Evolutionary conservation across 306 rosid species (phyloP).

Genomic region (Abrus pulchellus): DNA sequence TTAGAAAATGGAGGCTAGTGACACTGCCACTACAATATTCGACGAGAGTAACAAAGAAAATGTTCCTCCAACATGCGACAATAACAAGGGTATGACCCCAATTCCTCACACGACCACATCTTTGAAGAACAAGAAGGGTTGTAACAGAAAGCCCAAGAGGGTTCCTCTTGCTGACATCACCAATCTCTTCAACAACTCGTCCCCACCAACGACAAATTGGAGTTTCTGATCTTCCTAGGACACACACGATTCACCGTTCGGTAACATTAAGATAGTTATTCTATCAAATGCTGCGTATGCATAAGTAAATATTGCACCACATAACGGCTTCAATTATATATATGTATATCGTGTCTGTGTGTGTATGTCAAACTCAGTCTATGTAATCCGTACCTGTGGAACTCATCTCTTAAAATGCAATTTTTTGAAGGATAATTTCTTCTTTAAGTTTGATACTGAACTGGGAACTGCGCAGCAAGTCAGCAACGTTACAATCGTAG

Average conservation of each 20-base stretch:
- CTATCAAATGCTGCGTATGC: background rate
- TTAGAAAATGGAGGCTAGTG: constrained; percentile 10
- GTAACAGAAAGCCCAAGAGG: background rate
- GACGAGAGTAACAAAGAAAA: constrained; percentile 50
- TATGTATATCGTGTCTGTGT: too few species aligned
- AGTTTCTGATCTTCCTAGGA: constrained; percentile 1
- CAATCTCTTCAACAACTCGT: constrained; percentile 23
- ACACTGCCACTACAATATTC: background rate
- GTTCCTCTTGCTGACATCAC: constrained; percentile 55
- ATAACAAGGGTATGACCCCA: constrained; percentile 21
- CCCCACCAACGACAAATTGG: background rate
- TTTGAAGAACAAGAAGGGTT: background rate
- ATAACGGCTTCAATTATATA: background rate
- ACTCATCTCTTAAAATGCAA: too few species aligned
- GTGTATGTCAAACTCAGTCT: too few species aligned
- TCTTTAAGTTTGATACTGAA: too few species aligned
- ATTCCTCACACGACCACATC: too few species aligned
- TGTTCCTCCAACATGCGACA: constrained; percentile 9
- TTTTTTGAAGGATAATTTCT: too few species aligned
- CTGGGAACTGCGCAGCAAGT: too few species aligned
- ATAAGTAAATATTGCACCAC: background rate
- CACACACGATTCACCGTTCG: background rate
- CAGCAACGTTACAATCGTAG: too few species aligned
- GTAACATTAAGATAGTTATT: constrained; percentile 49
- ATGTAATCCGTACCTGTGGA: too few species aligned